phyloP scores from a whole-genome alignment of 2,329 filamentous ascomycete genomes.

The Blastomyces percursus region DNA sequence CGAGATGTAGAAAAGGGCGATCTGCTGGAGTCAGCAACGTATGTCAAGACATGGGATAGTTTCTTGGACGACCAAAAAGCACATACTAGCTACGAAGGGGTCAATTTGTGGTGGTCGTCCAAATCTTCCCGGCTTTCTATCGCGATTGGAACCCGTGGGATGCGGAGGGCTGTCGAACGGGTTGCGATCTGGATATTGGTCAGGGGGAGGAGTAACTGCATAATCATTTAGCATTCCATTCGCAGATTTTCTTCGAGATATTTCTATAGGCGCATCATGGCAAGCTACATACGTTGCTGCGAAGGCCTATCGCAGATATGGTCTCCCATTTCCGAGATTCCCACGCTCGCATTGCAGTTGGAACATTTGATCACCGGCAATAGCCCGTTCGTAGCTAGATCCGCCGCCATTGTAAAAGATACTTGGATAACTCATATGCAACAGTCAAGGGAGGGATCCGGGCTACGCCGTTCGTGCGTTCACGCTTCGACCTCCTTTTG shows the following conservation, averaged over 20 bases:
- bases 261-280: constrained; percentile 2
- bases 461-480: neutral
- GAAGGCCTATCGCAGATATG: constrained; percentile 54
- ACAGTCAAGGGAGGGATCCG: neutral
- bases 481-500: neutral
- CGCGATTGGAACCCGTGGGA: constrained; percentile 19
- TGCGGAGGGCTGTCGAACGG: constrained; percentile 16
- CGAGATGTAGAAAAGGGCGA: constrained; percentile 38
- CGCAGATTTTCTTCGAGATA: neutral
- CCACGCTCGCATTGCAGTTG: constrained; percentile 62
- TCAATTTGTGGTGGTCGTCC: constrained; percentile 46
- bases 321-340: constrained; percentile 77
- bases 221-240: constrained; percentile 1
- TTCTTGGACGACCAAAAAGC: constrained; percentile 18
- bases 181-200: constrained; percentile 17
- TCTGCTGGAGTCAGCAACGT: constrained; percentile 20
- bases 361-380: constrained; percentile 84
- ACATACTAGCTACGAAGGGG: constrained; percentile 47
- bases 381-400: constrained; percentile 47
- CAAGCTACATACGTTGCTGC: constrained; percentile 18
- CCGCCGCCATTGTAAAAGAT: constrained; percentile 1
- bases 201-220: constrained; percentile 6
- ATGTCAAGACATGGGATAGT: neutral
- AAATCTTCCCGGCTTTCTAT: constrained; percentile 35
- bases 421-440: constrained; percentile 4